Evolutionary conservation across 306 rosid species (phyloP), one percentile per base, ranked within the genome.

Genomic region (Bauhinia variegata): DNA sequence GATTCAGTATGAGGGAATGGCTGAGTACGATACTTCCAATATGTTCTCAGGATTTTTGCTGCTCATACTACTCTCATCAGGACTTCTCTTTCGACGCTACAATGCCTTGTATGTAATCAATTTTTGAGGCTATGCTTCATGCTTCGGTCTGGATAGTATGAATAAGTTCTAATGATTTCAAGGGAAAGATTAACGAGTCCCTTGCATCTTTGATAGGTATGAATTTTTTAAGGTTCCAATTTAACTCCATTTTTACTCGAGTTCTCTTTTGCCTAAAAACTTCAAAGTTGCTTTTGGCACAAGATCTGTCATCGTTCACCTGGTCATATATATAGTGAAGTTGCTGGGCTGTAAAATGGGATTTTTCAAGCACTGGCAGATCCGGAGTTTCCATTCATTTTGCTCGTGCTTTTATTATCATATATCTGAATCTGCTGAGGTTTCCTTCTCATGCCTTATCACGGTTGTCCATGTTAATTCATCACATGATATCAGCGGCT

Each of bases 81-180:
- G 11, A 46, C 46, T 65, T 66, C 74, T 52, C 74, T 77, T 52
- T 37, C n/a, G n/a, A n/a, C 39, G 69, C 38, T 47, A 60, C 79
- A 49, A 32, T 36, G 65, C 72, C 73, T 75, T 75, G 47, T 73
- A 19, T 63, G 63, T 73, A 67, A 67, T 73, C 78, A 68, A 62
- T 80, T 78, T 75, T 67, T 74, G 65, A 80, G 85, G 81, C 77
- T 53, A 36, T 61, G 56, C n/a, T n/a, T n/a, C n/a, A n/a, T n/a
- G n/a, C 72, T 60, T 54, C 52, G 49, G 31, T 75, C 69, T 38
- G 43, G 86, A 63, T 71, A 70, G 74, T 38, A 38, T 75, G 85
- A 80, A 80, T 73, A 82, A 68, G 63, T 51, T 47, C 68, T 53
- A 59, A 54, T 32, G 67, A 67, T 67, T 78, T 67, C 64, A 28